Conservation (phyloP, 2,329 filamentous ascomycete species). For the Trichocomaceae sp. region DNA sequence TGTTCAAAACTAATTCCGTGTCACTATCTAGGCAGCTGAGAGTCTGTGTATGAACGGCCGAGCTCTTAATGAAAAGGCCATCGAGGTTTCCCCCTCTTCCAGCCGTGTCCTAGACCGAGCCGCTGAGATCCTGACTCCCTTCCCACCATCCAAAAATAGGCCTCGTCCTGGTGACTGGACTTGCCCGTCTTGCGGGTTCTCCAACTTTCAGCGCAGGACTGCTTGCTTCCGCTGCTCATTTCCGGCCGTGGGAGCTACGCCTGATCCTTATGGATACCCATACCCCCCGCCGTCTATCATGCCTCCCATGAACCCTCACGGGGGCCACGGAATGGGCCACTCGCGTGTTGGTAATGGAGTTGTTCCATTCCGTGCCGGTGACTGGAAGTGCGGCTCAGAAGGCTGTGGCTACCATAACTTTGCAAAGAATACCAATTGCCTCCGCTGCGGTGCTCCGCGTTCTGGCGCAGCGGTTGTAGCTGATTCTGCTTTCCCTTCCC, state of each 20-base stretch:
- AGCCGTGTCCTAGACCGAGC: constrained; percentile 92
- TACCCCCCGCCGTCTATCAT: constrained; percentile 69
- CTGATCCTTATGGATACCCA: constrained; percentile 60
- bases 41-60: constrained; percentile 99
- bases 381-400: constrained; percentile 98
- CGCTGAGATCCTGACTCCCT: constrained; percentile 90
- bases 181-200: constrained; percentile 96
- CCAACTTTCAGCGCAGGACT: constrained; percentile 97
- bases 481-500: constrained; percentile 83
- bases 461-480: constrained; percentile 90
- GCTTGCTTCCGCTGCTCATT: constrained; percentile 99
- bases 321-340: constrained; percentile 52
- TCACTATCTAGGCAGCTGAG: constrained; percentile 70
- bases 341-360: constrained; percentile 65
- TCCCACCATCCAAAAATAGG: constrained; percentile 97
- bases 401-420: constrained; percentile 99
- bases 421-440: constrained; percentile 96
- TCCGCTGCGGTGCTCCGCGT: constrained; percentile 90
- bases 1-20: neutral
- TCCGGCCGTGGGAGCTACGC: constrained; percentile 80
- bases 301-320: constrained; percentile 60
- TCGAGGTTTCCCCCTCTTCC: constrained; percentile 97
- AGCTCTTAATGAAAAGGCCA: constrained; percentile 96
- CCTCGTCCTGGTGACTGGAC: constrained; percentile 98
- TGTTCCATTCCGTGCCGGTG: constrained; percentile 94